Percentiles rank a stretch among this genome's conserved stretches.
These are phyloP conservation scores for Epichloe scottii DNA, from an alignment of 2,329 filamentous ascomycete genomes.

Conservation along the genomic window DNA sequence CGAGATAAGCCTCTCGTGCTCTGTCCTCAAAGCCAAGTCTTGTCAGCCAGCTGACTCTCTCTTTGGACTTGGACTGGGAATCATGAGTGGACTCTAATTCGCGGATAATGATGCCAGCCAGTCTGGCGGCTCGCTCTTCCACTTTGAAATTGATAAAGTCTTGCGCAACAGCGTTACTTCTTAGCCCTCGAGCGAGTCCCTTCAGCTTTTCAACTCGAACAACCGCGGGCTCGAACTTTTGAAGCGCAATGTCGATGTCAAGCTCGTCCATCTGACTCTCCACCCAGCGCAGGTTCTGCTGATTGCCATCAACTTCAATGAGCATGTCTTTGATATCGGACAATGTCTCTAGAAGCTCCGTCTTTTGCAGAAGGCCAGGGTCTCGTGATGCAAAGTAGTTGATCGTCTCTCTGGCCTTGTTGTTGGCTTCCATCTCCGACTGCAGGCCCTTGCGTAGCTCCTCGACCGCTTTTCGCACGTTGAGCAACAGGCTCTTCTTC, in stretches of 20 bases:
- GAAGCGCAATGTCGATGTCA: slow-evolving; percentile 88
- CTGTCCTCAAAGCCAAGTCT: slow-evolving; percentile 82
- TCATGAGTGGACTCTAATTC: slow-evolving; percentile 68
- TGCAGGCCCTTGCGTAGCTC: slow-evolving; percentile 77
- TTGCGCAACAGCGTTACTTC: slow-evolving; percentile 76
- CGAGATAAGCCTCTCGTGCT: slow-evolving; percentile 75
- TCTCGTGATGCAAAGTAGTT: slow-evolving; percentile 76
- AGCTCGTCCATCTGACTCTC: slow-evolving; percentile 91
- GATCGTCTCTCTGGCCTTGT: slow-evolving; percentile 72
- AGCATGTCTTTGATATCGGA: slow-evolving; percentile 76
- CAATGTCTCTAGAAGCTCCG: slow-evolving; percentile 65
- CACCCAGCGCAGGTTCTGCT: slow-evolving; percentile 92
- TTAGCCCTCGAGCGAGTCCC: slow-evolving; percentile 63
- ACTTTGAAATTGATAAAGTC: slow-evolving; percentile 89
- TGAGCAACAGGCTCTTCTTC: slow-evolving; percentile 71
- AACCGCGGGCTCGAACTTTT: slow-evolving; percentile 78
- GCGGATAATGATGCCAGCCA: slow-evolving; percentile 65
- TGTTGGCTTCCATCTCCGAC: slow-evolving; percentile 76
- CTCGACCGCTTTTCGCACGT: slow-evolving; percentile 85
- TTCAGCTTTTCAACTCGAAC: slow-evolving; percentile 74
- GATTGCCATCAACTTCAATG: slow-evolving; percentile 91
- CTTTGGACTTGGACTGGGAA: slow-evolving; percentile 63
- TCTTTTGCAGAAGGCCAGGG: slow-evolving; percentile 63
- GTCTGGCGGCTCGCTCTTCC: slow-evolving; percentile 66
- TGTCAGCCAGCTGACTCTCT: slow-evolving; percentile 73